A percentile compares a stretch with the other conserved stretches of the same genome.
phyloP scores from a whole-genome alignment of 805 yeast genomes.

The Metschnikowia sp. region DNA sequence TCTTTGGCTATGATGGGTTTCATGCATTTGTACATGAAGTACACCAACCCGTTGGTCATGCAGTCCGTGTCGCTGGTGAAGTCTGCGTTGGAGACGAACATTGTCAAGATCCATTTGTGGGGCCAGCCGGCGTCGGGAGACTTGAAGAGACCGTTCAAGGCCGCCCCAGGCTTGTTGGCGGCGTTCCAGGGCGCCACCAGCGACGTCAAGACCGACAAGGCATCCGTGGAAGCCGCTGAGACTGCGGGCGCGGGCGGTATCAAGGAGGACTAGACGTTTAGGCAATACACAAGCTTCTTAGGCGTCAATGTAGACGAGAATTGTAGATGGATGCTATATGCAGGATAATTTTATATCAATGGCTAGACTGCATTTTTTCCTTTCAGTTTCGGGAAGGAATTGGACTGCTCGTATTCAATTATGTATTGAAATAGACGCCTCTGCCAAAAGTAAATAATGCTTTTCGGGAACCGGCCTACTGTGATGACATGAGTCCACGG shows the following conservation, averaged over 20 bases:
- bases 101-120: slow-evolving; percentile 86
- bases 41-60: slow-evolving; percentile 94
- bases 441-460: too few species aligned
- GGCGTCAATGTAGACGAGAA: background rate
- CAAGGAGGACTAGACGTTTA: slow-evolving; percentile 65
- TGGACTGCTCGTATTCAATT: too few species aligned
- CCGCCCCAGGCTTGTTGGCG: slow-evolving; percentile 50
- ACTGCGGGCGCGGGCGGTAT: slow-evolving; percentile 82
- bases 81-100: slow-evolving; percentile 83
- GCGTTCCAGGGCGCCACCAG: slow-evolving; percentile 61
- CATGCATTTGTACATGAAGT: slow-evolving; percentile 97
- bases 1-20: slow-evolving; percentile 95
- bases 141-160: slow-evolving; percentile 94
- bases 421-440: too few species aligned
- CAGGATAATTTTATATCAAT: too few species aligned
- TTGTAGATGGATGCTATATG: too few species aligned
- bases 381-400: too few species aligned
- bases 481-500: too few species aligned
- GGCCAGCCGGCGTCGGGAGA: slow-evolving; percentile 83
- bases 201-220: slow-evolving; percentile 78
- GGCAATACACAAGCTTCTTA: background rate
- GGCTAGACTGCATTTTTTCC: too few species aligned
- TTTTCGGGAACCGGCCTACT: too few species aligned
- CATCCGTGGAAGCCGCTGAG: slow-evolving; percentile 81
- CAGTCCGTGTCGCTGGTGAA: slow-evolving; percentile 90